Evolutionary conservation across 305 asterid species (phyloP).

Genomic region (Coffea humblotiana): DNA sequence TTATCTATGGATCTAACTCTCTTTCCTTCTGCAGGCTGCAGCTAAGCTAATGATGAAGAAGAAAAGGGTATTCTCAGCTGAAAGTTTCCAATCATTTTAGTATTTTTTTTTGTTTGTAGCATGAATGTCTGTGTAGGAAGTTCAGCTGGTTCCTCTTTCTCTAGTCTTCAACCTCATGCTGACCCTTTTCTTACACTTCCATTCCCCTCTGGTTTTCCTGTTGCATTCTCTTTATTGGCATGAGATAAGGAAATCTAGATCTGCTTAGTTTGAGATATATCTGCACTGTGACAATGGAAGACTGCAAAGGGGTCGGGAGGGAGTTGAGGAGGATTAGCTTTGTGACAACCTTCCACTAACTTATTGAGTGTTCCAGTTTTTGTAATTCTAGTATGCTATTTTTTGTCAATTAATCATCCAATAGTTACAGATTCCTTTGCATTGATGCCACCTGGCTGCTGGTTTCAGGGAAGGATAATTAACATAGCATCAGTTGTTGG

Average conservation of each 20-base stretch:
- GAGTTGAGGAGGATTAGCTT: not conserved
- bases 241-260: not conserved
- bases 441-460: not conserved
- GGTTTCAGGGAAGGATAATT: conserved; percentile 83
- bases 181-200: not conserved
- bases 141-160: not conserved
- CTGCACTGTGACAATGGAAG: not conserved
- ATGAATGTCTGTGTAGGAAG: not conserved
- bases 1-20: conserved; percentile 24
- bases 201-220: not conserved
- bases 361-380: not conserved
- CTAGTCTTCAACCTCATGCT: not conserved
- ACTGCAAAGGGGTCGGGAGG: not conserved
- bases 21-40: conserved; percentile 66
- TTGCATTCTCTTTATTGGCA: not conserved
- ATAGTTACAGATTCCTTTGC: not conserved
- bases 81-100: not conserved
- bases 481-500: conserved; percentile 95
- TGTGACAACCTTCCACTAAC: not conserved
- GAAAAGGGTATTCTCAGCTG: conserved; percentile 59
- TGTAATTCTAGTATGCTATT: not conserved
- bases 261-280: not conserved
- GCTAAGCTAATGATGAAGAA: conserved; percentile 95
- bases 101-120: conserved; percentile 6
- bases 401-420: not conserved